These are phyloP conservation scores for Aspergillus avenaceus DNA, from an alignment of 495 filamentous ascomycete genomes.

Conservation along the genomic window DNA sequence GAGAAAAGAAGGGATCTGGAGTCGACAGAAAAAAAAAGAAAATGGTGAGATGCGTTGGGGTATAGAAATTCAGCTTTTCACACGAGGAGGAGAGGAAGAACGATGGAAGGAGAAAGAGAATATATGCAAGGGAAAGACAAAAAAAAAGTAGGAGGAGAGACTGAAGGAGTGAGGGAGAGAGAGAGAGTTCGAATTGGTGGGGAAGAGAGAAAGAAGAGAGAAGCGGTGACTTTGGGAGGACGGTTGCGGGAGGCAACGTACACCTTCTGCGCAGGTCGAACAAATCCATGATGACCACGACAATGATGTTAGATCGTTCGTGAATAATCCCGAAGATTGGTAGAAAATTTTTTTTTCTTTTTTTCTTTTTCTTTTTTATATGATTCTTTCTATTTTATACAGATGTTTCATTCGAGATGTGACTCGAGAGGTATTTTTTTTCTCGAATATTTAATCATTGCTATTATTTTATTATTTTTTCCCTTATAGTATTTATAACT, in stretches of 20 bases:
- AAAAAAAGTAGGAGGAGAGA: slow-evolving; percentile 16
- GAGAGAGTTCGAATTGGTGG: slow-evolving; percentile 29
- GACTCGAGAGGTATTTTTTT: too few species aligned
- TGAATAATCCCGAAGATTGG: too few species aligned
- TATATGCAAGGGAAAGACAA: slow-evolving; percentile 22
- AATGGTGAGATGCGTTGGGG: slow-evolving; percentile 19
- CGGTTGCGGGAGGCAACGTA: slow-evolving; percentile 45
- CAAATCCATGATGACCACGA: slow-evolving; percentile 6
- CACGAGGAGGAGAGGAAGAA: slow-evolving; percentile 14
- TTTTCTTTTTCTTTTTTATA: background rate
- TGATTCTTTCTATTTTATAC: background rate
- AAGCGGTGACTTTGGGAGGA: slow-evolving; percentile 37
- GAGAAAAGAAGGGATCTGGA: slow-evolving; percentile 14
- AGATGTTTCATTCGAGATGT: too few species aligned
- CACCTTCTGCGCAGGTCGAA: slow-evolving; percentile 24
- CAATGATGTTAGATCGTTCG: too few species aligned
- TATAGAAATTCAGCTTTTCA: slow-evolving; percentile 4
- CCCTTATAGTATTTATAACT: background rate
- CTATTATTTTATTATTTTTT: background rate
- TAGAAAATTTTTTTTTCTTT: background rate
- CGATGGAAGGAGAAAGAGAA: slow-evolving; percentile 8
- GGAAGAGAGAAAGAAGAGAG: slow-evolving; percentile 38
- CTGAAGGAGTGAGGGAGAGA: slow-evolving; percentile 22
- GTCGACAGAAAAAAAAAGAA: slow-evolving; percentile 11
- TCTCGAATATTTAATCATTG: background rate